Evolutionary conservation across 805 yeast species (phyloP).

Genomic region (Schizosaccharomyces cryophilus): DNA sequence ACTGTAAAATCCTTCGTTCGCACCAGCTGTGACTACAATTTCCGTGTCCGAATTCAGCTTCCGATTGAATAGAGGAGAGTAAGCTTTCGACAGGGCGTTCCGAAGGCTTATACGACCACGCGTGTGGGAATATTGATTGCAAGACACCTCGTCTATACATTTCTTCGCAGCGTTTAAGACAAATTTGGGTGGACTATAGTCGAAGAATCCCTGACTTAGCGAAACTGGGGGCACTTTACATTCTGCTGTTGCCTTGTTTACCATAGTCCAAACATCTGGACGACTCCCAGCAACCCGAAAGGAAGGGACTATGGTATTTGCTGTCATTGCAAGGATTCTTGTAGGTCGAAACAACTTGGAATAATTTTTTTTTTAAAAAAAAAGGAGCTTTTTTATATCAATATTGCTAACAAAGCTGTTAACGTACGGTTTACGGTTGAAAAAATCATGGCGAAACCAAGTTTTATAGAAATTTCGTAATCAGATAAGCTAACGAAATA

Average conservation of each 20-base stretch:
- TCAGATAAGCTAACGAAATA: too few relatives aligned
- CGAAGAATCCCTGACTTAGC: constrained; percentile 91
- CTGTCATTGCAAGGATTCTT: background rate
- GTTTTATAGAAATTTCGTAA: too few relatives aligned
- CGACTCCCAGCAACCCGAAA: constrained; percentile 17
- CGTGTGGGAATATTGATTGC: constrained; percentile 83
- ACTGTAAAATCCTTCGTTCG: constrained; percentile 73
- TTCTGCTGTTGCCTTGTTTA: constrained; percentile 82
- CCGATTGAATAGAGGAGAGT: constrained; percentile 41
- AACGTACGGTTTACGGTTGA: too few relatives aligned
- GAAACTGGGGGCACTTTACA: constrained; percentile 56
- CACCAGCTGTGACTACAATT: constrained; percentile 77
- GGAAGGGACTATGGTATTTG: constrained; percentile 3
- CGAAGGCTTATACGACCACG: constrained; percentile 61
- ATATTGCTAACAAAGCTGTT: too few relatives aligned
- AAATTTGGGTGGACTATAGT: constrained; percentile 87
- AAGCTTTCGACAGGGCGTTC: constrained; percentile 42
- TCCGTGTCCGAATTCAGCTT: constrained; percentile 30
- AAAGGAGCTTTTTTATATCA: too few relatives aligned
- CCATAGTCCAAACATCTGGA: constrained; percentile 84
- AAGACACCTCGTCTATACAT: constrained; percentile 46
- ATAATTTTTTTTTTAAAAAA: background rate
- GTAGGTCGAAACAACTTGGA: background rate
- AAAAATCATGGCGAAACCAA: too few relatives aligned
- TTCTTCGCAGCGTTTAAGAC: constrained; percentile 59